Evolutionary conservation across 2,329 filamentous ascomycete genomes (phyloP), one percentile per base, ranked within the genome.

Genomic region (Fusarium stilboides): DNA sequence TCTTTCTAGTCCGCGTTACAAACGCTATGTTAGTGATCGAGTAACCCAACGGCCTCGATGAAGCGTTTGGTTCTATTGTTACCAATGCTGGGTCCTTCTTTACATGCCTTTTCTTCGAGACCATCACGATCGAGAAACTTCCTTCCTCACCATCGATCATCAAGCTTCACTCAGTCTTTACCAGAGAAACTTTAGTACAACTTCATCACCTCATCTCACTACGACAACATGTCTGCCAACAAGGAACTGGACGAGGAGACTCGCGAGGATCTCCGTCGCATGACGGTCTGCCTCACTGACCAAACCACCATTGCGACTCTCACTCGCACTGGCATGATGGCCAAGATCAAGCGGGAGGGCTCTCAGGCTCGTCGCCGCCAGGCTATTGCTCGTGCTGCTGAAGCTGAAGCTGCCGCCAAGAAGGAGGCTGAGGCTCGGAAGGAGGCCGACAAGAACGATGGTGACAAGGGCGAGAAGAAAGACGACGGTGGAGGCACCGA

Each of bases 271-370:
- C 15, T 72, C 12, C 53, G 66, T 5, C 70, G 72, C 7, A 74
- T 74, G 72, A 74, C 72, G 6, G 19, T 34, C 4, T 44, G 57
- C 14, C 70, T 74, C n/a, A 71, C 69, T 15, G 43, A 74, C 56
- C 72, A 74, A 45, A 31, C 24, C 13, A 74, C 72, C 15, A 74
- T 73, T 19, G 55, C 67, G 26, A 66, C 64, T 14, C 72, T 74
- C 14, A 64, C 68, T 0, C 50, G 58, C 17, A 51, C 62, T 5
- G 72, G 66, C 3, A 62, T 50, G 34, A 39, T 64, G 20, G 72
- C 72, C n/a, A 71, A 62, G 50, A 52, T 55, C 44, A 73, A 68
- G 42, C 56, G 72, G 15, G 36, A 45, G 44, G 22, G 43, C 22
- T 26, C 22, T 12, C 51, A 37, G 26, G 34, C 39, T 6, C 28